Base-by-base conservation (phyloP, 164 flowering plant species). In the Berberis vulgaris region DNA sequence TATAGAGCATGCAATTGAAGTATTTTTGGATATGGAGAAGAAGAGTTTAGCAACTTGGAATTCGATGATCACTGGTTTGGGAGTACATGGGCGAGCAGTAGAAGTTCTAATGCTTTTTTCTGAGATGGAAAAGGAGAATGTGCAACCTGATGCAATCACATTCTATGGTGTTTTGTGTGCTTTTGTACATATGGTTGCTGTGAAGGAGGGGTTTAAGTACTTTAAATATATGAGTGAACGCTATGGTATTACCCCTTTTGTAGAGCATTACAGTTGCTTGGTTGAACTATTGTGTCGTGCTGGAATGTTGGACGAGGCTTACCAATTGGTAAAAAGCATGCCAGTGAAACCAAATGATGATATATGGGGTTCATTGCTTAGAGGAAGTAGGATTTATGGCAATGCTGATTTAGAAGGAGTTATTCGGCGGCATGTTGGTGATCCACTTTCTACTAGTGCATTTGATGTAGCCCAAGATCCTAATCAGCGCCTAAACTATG, bases 51-150 rank as follows among this genome's bases (percentile, higher is more conserved):
- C 83, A 2, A 81, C 88, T 10, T 87, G 90, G 90, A 87, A 87
- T 69, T 62, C 86, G 38, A 87, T 87, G 88, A 87, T 87, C 69
- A 79, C 90, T 54, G 79, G 90, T 72, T 76, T 83, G 66, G 94
- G 88, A 8, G 84, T 85, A 26, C 94, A 87, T 71, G 88, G 87
- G 56, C 65, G 39, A 61, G 86, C 82, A 39, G 72, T 72, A 42
- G 83, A 82, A 68, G 94, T 86, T 2, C 71, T 84, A 41, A 55
- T 62, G 2, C 68, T 83, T 10, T 10, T 85, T 68, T 66, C 12
- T 2, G 65, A 79, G 67, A 79, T 85, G 87, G 80, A 77, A 80
- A 73, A 59, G 62, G 70, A 38, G 7, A 66, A 77, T 26, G 73
- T 79, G 2, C 45, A 55, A 69, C 90, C 94, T 5, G 86, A 85